These are phyloP conservation scores for Alloascoidea hylecoeti DNA, from an alignment of 805 yeast genomes.

Conservation along the genomic window DNA sequence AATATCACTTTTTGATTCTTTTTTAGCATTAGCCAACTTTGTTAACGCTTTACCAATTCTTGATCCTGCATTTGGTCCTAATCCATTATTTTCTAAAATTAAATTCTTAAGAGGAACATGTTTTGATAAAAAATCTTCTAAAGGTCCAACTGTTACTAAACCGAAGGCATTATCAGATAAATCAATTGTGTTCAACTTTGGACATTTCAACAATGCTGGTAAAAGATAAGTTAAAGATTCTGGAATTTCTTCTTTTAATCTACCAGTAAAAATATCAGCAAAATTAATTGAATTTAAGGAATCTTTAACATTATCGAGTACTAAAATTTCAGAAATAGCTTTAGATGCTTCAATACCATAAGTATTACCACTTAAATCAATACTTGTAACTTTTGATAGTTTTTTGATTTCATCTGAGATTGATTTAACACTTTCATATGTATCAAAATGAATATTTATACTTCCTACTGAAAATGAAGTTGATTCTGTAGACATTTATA, in stretches of 20 bases:
- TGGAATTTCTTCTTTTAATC: slow-evolving; percentile 92
- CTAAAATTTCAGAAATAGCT: slow-evolving; percentile 43
- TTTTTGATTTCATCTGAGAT: slow-evolving; percentile 8
- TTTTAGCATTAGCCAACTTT: slow-evolving; percentile 53
- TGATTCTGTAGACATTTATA: too few relatives aligned
- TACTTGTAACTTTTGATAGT: slow-evolving; percentile 26
- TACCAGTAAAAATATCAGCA: slow-evolving; percentile 89
- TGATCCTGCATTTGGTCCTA: slow-evolving; percentile 97
- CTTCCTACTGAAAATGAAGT: too few relatives aligned
- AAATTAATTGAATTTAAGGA: slow-evolving; percentile 57
- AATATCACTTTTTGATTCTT: slow-evolving; percentile 25
- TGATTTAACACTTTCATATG: too few relatives aligned
- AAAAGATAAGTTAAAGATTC: slow-evolving; percentile 59
- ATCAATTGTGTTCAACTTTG: slow-evolving; percentile 59
- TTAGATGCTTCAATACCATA: slow-evolving; percentile 83
- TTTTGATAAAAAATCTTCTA: slow-evolving; percentile 62
- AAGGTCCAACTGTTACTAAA: slow-evolving; percentile 82
- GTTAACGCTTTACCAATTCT: slow-evolving; percentile 81
- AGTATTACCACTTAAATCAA: slow-evolving; percentile 88
- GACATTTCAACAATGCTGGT: slow-evolving; percentile 57
- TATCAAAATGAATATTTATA: too few relatives aligned
- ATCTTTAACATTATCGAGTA: slow-evolving; percentile 13
- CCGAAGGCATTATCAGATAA: slow-evolving; percentile 96
- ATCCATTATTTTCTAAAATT: slow-evolving; percentile 86
- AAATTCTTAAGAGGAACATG: slow-evolving; percentile 77